A percentile compares a stretch with the other conserved stretches of the same genome.
Evolutionary conservation across 805 yeast species (phyloP).

Genomic region (Candida maltosa): DNA sequence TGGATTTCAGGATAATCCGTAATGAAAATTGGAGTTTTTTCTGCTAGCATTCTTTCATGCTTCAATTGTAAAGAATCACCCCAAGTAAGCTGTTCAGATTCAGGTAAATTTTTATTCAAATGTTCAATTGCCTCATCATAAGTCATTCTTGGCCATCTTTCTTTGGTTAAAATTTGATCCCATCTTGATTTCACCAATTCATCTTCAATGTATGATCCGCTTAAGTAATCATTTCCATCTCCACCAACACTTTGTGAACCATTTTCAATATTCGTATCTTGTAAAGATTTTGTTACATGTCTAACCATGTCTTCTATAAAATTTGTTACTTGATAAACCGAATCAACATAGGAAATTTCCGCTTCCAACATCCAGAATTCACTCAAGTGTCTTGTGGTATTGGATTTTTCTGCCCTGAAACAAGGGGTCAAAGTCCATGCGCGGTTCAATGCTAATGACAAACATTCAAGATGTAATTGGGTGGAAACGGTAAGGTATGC

Average conservation of each 20-base stretch:
- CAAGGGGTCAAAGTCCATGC: constrained; percentile 92
- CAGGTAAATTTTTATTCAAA: constrained; percentile 17
- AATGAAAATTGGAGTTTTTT: constrained; percentile 76
- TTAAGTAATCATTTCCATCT: constrained; percentile 22
- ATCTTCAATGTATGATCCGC: constrained; percentile 14
- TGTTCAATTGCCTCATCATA: constrained; percentile 73
- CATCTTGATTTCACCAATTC: constrained; percentile 49
- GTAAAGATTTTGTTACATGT: constrained; percentile 25
- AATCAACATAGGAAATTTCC: constrained; percentile 67
- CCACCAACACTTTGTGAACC: constrained; percentile 16
- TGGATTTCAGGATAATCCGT: constrained; percentile 77
- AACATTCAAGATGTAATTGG: constrained; percentile 83
- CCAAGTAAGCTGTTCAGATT: constrained; percentile 36
- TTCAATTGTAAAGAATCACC: constrained; percentile 77
- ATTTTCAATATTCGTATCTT: constrained; percentile 6
- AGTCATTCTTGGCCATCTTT: constrained; percentile 66
- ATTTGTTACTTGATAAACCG: constrained; percentile 56
- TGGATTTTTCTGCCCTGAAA: constrained; percentile 89
- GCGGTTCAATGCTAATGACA: constrained; percentile 68
- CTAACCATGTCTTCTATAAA: constrained; percentile 73
- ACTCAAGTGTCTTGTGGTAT: constrained; percentile 85
- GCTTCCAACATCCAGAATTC: constrained; percentile 99
- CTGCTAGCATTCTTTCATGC: constrained; percentile 90
- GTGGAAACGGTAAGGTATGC: constrained; percentile 86
- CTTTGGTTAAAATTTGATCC: constrained; percentile 43